Evolutionary conservation across 2,329 filamentous ascomycete species (phyloP).

Genomic region (Neofusicoccum sp.): DNA sequence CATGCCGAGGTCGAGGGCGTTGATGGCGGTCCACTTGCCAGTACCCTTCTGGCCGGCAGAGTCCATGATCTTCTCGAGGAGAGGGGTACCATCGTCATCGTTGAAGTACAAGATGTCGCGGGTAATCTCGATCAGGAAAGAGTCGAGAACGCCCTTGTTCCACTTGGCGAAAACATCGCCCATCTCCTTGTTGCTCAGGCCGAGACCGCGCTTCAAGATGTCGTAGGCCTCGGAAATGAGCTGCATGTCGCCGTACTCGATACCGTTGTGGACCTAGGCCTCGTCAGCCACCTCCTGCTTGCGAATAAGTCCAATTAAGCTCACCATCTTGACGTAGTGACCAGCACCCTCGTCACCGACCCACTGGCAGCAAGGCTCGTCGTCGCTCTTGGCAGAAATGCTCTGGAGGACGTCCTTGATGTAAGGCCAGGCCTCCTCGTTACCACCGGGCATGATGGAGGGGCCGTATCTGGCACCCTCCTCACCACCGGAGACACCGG

Average conservation of each 20-base stretch:
- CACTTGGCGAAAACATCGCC: slow-evolving; percentile 91
- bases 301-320: neutral
- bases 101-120: slow-evolving; percentile 98
- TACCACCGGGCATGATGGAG: slow-evolving; percentile 97
- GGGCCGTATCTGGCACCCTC: slow-evolving; percentile 98
- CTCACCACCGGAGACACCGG: slow-evolving; percentile 97
- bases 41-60: slow-evolving; percentile 98
- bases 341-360: slow-evolving; percentile 98
- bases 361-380: slow-evolving; percentile 98
- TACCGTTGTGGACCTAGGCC: slow-evolving; percentile 81
- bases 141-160: slow-evolving; percentile 97
- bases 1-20: slow-evolving; percentile 97
- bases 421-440: slow-evolving; percentile 81
- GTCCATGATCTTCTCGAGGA: slow-evolving; percentile 99
- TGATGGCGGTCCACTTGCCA: slow-evolving; percentile 99
- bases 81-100: slow-evolving; percentile 84
- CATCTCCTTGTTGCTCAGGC: slow-evolving; percentile 87
- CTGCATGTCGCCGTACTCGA: slow-evolving; percentile 99
- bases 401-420: slow-evolving; percentile 99
- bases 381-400: slow-evolving; percentile 96
- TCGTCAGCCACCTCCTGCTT: neutral
- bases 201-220: slow-evolving; percentile 98
- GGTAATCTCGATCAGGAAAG: slow-evolving; percentile 99
- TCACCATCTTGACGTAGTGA: slow-evolving; percentile 99
- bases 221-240: slow-evolving; percentile 99